phyloP scores from a whole-genome alignment of 768 basidiomycete species.

The Cantharellus cinnabarinus region DNA sequence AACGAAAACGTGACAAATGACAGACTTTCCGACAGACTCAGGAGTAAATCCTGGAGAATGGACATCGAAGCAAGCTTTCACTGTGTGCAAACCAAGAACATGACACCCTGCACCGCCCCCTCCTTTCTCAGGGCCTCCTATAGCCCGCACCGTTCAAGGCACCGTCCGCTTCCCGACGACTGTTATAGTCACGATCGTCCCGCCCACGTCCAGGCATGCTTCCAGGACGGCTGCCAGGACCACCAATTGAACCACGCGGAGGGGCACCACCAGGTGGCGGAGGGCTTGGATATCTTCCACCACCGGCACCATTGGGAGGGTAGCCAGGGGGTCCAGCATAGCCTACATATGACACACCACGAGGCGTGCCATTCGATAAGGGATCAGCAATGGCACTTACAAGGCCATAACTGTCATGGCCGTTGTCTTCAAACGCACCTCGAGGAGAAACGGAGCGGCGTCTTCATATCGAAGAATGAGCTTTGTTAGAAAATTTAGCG shows the following conservation, averaged over 20 bases:
- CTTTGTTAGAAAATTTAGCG: too few relatives aligned
- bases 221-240: constrained; percentile 20
- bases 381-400: too few relatives aligned
- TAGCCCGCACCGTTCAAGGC: background rate
- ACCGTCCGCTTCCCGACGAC: background rate
- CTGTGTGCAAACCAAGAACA: too few relatives aligned
- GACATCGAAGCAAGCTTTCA: too few relatives aligned
- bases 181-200: background rate
- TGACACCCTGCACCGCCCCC: too few relatives aligned
- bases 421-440: background rate
- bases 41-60: too few relatives aligned
- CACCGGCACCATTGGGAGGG: constrained; percentile 13
- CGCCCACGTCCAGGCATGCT: background rate
- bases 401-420: background rate
- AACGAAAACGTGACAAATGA: too few relatives aligned
- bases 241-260: constrained; percentile 8
- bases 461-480: background rate
- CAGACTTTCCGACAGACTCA: too few relatives aligned
- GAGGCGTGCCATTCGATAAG: background rate
- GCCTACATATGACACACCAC: constrained; percentile 1
- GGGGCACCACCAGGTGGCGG: background rate
- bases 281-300: background rate
- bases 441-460: background rate
- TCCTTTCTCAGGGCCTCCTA: background rate
- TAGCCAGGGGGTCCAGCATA: constrained; percentile 27